Conservation (phyloP, 83 land plant genomes). For the Thuja plicata region DNA sequence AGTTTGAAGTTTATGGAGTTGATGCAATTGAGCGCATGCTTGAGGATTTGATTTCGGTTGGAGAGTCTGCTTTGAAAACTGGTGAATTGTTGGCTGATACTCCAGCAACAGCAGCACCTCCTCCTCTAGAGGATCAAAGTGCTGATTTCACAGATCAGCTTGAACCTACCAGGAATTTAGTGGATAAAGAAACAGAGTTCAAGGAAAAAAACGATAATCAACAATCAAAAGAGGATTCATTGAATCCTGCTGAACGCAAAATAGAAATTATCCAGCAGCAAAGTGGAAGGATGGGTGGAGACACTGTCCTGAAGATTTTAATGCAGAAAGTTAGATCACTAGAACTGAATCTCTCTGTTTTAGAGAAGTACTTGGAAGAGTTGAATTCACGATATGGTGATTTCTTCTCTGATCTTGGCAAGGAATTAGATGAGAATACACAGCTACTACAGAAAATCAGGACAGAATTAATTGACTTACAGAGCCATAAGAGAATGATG, state of each 20-base stretch:
- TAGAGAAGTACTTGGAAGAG: slow-evolving; percentile 76
- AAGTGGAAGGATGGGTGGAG: slow-evolving; percentile 64
- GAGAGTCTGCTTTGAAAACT: slow-evolving; percentile 10
- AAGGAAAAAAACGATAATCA: slow-evolving; percentile 12
- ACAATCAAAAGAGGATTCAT: slow-evolving; percentile 6
- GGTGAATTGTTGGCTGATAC: slow-evolving; percentile 7
- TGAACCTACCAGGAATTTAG: background rate
- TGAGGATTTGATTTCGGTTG: slow-evolving; percentile 72
- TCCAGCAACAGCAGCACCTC: slow-evolving; percentile 19
- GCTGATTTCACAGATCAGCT: background rate
- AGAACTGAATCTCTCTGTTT: slow-evolving; percentile 71
- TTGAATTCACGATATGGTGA: slow-evolving; percentile 55
- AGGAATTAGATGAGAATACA: slow-evolving; percentile 47
- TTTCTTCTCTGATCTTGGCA: slow-evolving; percentile 56
- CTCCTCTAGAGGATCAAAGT: background rate
- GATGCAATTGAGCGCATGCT: slow-evolving; percentile 91
- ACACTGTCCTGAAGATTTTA: slow-evolving; percentile 82
- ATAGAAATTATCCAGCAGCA: slow-evolving; percentile 34
- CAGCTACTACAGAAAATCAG: slow-evolving; percentile 29
- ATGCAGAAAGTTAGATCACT: slow-evolving; percentile 87
- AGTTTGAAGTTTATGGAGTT: slow-evolving; percentile 82
- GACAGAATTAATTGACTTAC: slow-evolving; percentile 33
- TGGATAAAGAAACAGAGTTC: slow-evolving; percentile 15
- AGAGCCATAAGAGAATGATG: slow-evolving; percentile 34
- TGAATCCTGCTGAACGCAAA: slow-evolving; percentile 33